Conservation (phyloP, 2,329 filamentous ascomycete genomes). For the Pseudogymnoascus sp. region DNA sequence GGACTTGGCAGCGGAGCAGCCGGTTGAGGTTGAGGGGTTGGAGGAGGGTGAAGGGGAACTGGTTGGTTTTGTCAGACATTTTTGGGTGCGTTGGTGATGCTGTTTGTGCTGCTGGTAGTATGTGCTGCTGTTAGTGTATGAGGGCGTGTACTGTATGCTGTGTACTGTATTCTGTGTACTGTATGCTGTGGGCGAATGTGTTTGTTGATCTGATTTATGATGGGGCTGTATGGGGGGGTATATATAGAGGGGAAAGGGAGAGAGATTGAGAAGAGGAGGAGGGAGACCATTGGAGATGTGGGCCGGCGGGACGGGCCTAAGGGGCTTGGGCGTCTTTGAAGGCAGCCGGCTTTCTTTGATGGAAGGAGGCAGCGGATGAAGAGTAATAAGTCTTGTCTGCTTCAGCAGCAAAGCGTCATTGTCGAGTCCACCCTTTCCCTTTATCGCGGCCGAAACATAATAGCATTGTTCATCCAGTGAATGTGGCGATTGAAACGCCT, state of each 20-base stretch:
- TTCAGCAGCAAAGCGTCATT: background rate
- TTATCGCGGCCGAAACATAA: background rate
- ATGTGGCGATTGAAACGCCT: background rate
- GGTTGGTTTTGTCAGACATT: background rate
- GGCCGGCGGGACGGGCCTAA: background rate
- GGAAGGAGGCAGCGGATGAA: background rate
- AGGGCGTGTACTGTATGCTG: background rate
- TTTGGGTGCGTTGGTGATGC: background rate
- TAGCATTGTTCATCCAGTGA: background rate
- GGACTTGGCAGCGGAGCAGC: background rate
- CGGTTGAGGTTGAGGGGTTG: background rate
- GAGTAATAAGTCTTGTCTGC: background rate
- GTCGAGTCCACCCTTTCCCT: background rate
- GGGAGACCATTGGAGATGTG: background rate
- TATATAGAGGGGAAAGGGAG: background rate
- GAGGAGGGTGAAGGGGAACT: background rate
- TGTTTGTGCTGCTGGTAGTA: background rate
- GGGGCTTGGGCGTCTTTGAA: background rate
- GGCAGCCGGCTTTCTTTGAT: background rate
- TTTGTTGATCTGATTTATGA: background rate
- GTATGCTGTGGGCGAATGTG: background rate
- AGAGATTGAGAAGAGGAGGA: background rate
- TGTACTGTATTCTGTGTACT: background rate
- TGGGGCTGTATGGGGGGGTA: background rate
- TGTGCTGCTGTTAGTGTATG: background rate